Percentiles rank a stretch among this genome's conserved stretches.
These are phyloP conservation scores for Cymbopogon flexuosus DNA, from an alignment of 202 grass and related monocot species.

Conservation along the genomic window DNA sequence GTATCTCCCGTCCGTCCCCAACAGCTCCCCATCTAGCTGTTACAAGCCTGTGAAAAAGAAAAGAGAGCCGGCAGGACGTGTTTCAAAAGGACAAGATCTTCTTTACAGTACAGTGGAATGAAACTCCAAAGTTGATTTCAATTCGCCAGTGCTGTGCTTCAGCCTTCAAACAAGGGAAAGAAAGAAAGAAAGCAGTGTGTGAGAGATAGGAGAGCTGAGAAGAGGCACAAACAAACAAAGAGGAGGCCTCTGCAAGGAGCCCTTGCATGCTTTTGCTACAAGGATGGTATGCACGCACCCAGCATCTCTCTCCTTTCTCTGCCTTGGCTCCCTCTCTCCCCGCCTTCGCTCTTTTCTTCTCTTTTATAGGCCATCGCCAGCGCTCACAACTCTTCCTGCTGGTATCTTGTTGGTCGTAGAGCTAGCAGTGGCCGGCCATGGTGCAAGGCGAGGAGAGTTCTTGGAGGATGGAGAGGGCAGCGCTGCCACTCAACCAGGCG, in stretches of 20 bases:
- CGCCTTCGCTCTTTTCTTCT: not conserved
- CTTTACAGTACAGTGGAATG: conserved; percentile 66
- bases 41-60: conserved; percentile 25
- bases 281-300: conserved; percentile 22
- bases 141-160: conserved; percentile 38
- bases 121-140: conserved; percentile 58
- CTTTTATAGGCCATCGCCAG: not conserved
- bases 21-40: conserved; percentile 3
- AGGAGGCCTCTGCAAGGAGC: not conserved
- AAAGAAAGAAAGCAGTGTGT: not conserved
- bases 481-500: conserved; percentile 37
- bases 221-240: conserved; percentile 37
- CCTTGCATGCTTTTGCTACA: conserved; percentile 36
- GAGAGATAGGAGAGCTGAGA: conserved; percentile 7
- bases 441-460: conserved; percentile 54
- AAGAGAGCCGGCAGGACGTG: conserved; percentile 41
- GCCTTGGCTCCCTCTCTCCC: not conserved
- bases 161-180: not conserved
- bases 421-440: conserved; percentile 33
- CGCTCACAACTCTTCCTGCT: not conserved
- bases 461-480: conserved; percentile 58
- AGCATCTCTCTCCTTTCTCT: not conserved
- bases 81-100: conserved; percentile 89
- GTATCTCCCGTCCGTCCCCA: not conserved
- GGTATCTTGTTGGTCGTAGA: not conserved